Conservation (phyloP, 345 rosid species). For the Citrus reticulata region DNA sequence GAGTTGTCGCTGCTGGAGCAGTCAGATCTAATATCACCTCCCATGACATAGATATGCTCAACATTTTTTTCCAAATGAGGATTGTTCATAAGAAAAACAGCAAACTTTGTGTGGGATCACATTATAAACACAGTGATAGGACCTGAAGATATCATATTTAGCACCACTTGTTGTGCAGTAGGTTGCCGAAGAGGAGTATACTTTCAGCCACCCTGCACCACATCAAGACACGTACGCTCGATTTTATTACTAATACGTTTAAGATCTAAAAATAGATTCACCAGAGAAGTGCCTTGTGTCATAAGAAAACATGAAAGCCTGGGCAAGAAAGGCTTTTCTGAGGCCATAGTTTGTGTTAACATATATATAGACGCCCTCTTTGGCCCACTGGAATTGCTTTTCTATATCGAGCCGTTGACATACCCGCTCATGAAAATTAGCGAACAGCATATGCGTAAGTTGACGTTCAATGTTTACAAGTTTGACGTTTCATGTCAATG, state of each 20-base stretch:
- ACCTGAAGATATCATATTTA: constrained; percentile 14
- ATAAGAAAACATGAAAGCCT: constrained; percentile 1
- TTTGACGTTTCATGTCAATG: not conserved
- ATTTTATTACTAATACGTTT: no score
- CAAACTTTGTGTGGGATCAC: constrained; percentile 20
- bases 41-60: constrained; percentile 23
- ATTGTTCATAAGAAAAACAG: constrained; percentile 20
- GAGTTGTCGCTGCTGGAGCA: not conserved
- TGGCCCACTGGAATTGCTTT: constrained; percentile 20
- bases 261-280: not conserved
- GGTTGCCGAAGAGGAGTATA: constrained; percentile 17
- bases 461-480: not conserved
- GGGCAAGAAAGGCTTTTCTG: constrained; percentile 21
- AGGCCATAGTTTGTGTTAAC: constrained; percentile 19
- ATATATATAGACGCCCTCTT: not conserved
- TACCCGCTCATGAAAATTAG: constrained; percentile 6
- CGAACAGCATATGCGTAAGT: no score
- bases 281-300: not conserved
- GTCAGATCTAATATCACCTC: constrained; percentile 12
- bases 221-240: not conserved
- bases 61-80: constrained; percentile 23
- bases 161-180: constrained; percentile 16
- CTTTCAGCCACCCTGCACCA: constrained; percentile 16
- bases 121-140: constrained; percentile 12
- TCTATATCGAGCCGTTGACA: constrained; percentile 21